These are phyloP conservation scores for Metarhizium rileyi DNA, from an alignment of 2,329 filamentous ascomycete species.

Conservation along the genomic window DNA sequence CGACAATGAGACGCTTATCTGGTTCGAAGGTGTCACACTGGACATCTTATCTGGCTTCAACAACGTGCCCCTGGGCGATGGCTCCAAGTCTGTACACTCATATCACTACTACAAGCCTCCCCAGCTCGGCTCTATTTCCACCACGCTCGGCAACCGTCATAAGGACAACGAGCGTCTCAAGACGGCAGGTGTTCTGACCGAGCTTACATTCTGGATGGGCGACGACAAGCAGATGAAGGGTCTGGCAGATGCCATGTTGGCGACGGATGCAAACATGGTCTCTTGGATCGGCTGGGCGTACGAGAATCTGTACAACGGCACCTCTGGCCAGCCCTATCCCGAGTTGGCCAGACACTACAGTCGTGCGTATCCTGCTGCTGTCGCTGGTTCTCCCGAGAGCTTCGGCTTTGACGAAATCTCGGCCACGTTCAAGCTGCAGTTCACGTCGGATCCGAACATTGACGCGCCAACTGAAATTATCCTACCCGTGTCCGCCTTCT, in stretches of 20 bases:
- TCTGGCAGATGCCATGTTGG: constrained; percentile 9
- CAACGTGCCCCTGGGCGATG: constrained; percentile 11
- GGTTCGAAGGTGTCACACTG: constrained; percentile 11
- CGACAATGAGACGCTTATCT: constrained; percentile 12
- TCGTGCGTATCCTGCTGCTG: constrained; percentile 11
- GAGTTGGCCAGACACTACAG: constrained; percentile 11
- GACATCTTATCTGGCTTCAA: constrained; percentile 12
- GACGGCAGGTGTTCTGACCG: constrained; percentile 11
- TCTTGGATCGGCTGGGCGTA: constrained; percentile 14
- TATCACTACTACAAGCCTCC: constrained; percentile 13
- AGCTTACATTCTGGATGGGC: constrained; percentile 12
- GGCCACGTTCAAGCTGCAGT: constrained; percentile 7
- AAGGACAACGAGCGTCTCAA: constrained; percentile 10
- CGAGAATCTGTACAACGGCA: constrained; percentile 12
- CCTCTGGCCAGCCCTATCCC: constrained; percentile 7
- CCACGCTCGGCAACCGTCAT: constrained; percentile 8
- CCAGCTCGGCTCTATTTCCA: constrained; percentile 10
- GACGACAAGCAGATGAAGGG: constrained; percentile 9
- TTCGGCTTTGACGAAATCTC: constrained; percentile 9
- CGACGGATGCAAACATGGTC: constrained; percentile 10
- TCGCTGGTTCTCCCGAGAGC: constrained; percentile 8
- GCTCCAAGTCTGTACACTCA: constrained; percentile 11
- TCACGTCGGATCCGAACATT: constrained; percentile 5
- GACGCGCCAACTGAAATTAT: constrained; percentile 11
- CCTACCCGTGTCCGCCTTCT: constrained; percentile 8